Conservation (phyloP, 495 filamentous ascomycete genomes). For the Cercophora sp. region DNA sequence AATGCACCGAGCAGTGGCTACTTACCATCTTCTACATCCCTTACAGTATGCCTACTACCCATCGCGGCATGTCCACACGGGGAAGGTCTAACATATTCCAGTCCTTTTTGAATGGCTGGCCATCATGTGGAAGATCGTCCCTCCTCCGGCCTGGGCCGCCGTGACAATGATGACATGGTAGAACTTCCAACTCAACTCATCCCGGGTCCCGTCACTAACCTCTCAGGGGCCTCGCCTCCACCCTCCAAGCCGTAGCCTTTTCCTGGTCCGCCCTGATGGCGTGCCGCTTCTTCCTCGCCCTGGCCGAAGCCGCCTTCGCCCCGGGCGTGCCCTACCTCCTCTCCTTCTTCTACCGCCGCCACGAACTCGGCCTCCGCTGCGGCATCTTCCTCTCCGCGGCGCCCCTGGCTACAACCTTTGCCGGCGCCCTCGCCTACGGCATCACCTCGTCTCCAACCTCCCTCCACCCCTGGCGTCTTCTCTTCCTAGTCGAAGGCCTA, state of each 20-base stretch:
- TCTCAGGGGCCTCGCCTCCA: constrained; percentile 53
- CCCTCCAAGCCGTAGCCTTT: constrained; percentile 56
- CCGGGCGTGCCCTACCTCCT: constrained; percentile 71
- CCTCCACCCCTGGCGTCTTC: constrained; percentile 71
- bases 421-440: constrained; percentile 76
- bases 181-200: background rate
- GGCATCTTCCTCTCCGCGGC: constrained; percentile 76
- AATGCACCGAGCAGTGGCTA: no score
- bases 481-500: constrained; percentile 81
- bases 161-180: constrained; percentile 26
- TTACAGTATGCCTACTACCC: constrained; percentile 37
- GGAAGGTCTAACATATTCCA: constrained; percentile 28
- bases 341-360: constrained; percentile 78
- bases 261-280: constrained; percentile 65
- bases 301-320: constrained; percentile 65
- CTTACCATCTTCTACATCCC: constrained; percentile 75
- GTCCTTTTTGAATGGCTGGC: constrained; percentile 64
- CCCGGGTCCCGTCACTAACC: background rate
- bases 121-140: constrained; percentile 68
- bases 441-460: constrained; percentile 64
- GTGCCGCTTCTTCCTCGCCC: constrained; percentile 63
- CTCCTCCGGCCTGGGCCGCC: constrained; percentile 42
- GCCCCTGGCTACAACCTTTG: constrained; percentile 78
- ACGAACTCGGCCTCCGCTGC: constrained; percentile 71
- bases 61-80: no score